phyloP scores from a whole-genome alignment of 306 rosid species.

The Medicago arabica region DNA sequence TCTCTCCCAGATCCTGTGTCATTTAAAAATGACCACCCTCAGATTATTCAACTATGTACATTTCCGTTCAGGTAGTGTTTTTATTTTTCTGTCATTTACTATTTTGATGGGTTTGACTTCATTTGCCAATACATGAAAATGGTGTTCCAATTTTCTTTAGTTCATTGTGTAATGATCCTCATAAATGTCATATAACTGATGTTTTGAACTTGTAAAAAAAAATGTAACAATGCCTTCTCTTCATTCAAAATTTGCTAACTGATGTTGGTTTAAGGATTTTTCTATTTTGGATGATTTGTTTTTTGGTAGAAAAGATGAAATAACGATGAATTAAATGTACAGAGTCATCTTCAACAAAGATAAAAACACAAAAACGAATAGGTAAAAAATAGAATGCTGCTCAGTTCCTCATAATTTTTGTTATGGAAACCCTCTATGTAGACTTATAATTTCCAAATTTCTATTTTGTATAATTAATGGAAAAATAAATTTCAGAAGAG shows the following conservation, averaged over 20 bases:
- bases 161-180: background rate
- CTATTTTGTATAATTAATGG: too few relatives aligned
- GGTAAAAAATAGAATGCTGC: background rate
- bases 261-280: background rate
- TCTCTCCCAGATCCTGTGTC: conserved; percentile 85
- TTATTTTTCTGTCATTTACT: conserved; percentile 20
- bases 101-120: conserved; percentile 23
- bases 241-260: conserved; percentile 12
- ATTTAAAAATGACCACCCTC: conserved; percentile 81
- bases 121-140: conserved; percentile 13
- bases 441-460: too few relatives aligned
- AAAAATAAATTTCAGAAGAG: too few relatives aligned
- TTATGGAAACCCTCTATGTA: conserved; percentile 1
- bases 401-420: conserved; percentile 1
- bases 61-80: conserved; percentile 84
- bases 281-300: too few relatives aligned
- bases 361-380: background rate
- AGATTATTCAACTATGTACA: conserved; percentile 80
- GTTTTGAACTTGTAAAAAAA: conserved; percentile 24
- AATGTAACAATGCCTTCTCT: conserved; percentile 29
- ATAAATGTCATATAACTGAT: conserved; percentile 8
- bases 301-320: too few relatives aligned
- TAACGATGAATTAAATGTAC: background rate
- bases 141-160: conserved; percentile 8
- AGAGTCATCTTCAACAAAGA: background rate